Base-by-base conservation (phyloP, 352 stramenopile species). In the Phytophthora citricola region DNA sequence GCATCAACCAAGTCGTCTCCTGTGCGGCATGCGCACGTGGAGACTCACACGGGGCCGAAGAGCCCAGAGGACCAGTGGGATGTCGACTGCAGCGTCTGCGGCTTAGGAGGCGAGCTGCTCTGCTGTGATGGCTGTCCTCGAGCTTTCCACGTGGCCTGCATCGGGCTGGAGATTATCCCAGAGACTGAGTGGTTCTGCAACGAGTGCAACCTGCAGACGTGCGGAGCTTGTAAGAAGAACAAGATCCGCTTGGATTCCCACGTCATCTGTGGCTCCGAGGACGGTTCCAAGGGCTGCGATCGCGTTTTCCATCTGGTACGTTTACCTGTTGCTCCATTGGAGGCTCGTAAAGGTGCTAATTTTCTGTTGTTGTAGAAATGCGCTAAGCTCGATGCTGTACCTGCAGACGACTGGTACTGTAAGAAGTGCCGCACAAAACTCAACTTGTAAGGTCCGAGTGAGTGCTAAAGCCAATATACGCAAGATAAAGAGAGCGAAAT, bases 101-200 rank as follows among this genome's bases (percentile, higher is more conserved):
- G 66, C 4, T 78, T 90, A 14, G 83, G 82, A n/a, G 93, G 92
- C 3, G 85, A 96, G 54, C 40, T 98, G 15, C 72, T 98, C 1
- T 96, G 87, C 67, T 99, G 96, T 61, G 91, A 96, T 59, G 90
- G 87, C 12, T 99, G 96, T 58, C 94, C 94, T 3, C 78, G 92
- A 41, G 86, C 92, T 6, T 99, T 97, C 73, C 96, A 99, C 76
- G 60, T 85, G 5, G 81, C 85, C 31, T 99, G 95, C 51, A 85
- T 95, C 43, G 73, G 76, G 4, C 57, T 94, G n/a, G 39, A 83
- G 54, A 50, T 66, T 3, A 73, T 93, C n/a, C 86, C 86, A 3
- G 76, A 86, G 0, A 87, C 84, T 9, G 89, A 95, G 52, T 97
- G 90, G 90, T 97, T 96, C 56, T 97, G 90, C 69, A 80, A 91